A percentile compares a stretch with the other conserved stretches of the same genome.
Evolutionary conservation across 805 yeast species (phyloP).

Genomic region (Diddensiella transvaalensis): DNA sequence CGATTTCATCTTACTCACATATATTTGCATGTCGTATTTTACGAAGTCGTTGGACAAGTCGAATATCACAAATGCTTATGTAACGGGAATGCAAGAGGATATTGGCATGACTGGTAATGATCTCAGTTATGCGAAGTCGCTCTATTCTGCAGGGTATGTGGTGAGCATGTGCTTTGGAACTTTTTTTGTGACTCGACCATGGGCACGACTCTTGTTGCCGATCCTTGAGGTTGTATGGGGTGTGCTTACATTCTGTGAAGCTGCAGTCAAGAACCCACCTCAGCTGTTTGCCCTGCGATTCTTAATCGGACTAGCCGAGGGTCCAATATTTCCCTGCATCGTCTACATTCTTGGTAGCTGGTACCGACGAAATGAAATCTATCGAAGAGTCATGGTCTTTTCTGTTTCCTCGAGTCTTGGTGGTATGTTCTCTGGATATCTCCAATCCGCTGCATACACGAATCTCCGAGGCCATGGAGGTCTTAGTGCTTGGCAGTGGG

Average conservation of each 20-base stretch:
- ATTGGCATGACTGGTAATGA: conserved; percentile 43
- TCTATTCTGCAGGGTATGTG: conserved; percentile 43
- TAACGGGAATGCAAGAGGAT: conserved; percentile 53
- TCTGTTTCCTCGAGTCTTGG: conserved; percentile 41
- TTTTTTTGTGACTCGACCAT: conserved; percentile 33
- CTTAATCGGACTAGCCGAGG: conserved; percentile 43
- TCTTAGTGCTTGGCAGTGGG: conserved; percentile 46
- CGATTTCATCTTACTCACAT: conserved; percentile 33
- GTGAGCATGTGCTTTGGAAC: conserved; percentile 44
- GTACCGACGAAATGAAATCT: conserved; percentile 44
- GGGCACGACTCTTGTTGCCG: conserved; percentile 37
- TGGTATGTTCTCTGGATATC: conserved; percentile 42
- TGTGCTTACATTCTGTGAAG: conserved; percentile 35
- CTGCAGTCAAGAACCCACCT: conserved; percentile 31
- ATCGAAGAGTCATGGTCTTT: conserved; percentile 41
- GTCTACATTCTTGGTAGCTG: conserved; percentile 44
- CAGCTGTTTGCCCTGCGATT: conserved; percentile 42
- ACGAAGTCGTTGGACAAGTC: conserved; percentile 51
- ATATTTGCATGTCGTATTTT: conserved; percentile 38
- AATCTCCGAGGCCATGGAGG: conserved; percentile 42
- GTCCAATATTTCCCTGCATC: conserved; percentile 41
- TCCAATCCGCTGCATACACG: conserved; percentile 42
- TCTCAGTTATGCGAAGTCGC: conserved; percentile 44
- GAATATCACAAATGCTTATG: conserved; percentile 51
- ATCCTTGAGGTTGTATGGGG: conserved; percentile 38